phyloP scores from a whole-genome alignment of 768 basidiomycete genomes.

The Floccularia luteovirens region DNA sequence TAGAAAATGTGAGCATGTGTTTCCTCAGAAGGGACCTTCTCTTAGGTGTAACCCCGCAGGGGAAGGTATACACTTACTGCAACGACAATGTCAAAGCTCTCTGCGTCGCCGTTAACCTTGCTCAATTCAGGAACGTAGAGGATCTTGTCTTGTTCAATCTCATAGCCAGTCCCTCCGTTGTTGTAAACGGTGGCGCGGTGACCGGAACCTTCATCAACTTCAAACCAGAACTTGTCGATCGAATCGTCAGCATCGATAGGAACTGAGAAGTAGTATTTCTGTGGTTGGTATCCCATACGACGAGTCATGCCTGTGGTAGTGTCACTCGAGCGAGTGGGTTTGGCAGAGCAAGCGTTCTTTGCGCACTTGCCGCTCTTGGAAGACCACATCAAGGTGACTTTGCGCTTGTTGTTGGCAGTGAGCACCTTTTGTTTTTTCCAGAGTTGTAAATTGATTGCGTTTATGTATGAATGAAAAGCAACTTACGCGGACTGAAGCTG shows the following conservation, averaged over 20 bases:
- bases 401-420: conserved; percentile 26
- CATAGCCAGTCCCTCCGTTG: conserved; percentile 32
- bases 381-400: conserved; percentile 33
- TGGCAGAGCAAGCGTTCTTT: conserved; percentile 24
- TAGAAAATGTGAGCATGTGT: too few relatives aligned
- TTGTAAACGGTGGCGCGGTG: conserved; percentile 25
- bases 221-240: conserved; percentile 44
- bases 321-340: conserved; percentile 19
- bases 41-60: too few relatives aligned
- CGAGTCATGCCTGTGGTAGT: conserved; percentile 28
- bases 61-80: not conserved
- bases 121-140: conserved; percentile 34
- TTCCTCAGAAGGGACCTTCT: too few relatives aligned
- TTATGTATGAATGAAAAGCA: not conserved
- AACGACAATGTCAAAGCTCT: conserved; percentile 6
- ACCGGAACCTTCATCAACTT: conserved; percentile 36
- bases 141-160: conserved; percentile 31
- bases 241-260: conserved; percentile 29
- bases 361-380: conserved; percentile 22
- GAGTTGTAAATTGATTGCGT: not conserved
- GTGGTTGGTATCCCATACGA: conserved; percentile 24
- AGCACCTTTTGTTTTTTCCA: too few relatives aligned
- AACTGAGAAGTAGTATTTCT: conserved; percentile 35
- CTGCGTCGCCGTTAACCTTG: conserved; percentile 15
- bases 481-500: conserved; percentile 29